Percentiles rank a stretch among this genome's conserved stretches.
phyloP scores from a whole-genome alignment of 345 rosid species.

The rapeseed (Brassica napus) region Da-Ae NC_063444.1:11056501-11057000 shows the following conservation, averaged over 20 bases:
- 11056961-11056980: constrained; percentile 14
- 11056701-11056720: constrained; percentile 73
- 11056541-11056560: constrained; percentile 48
- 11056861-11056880: constrained; percentile 22
- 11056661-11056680: constrained; percentile 8
- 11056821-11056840: constrained; percentile 21
- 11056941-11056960: background rate
- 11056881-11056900: constrained; percentile 15
- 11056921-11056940: constrained; percentile 9
- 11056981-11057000: constrained; percentile 61
- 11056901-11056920: constrained; percentile 4
- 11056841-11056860: constrained; percentile 8
- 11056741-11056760: constrained; percentile 78
- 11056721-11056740: constrained; percentile 78
- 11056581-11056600: constrained; percentile 57
- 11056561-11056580: constrained; percentile 50
- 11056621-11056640: background rate
- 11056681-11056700: constrained; percentile 11
- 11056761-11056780: constrained; percentile 54
- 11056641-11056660: background rate
- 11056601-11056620: constrained; percentile 88
- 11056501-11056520: constrained; percentile 94
- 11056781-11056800: constrained; percentile 61
- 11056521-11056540: constrained; percentile 83
- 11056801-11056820: constrained; percentile 53